Percentiles rank a stretch among this genome's conserved stretches.
phyloP scores from a whole-genome alignment of 768 basidiomycete genomes.

The Termitomyces eurrhizus region DNA sequence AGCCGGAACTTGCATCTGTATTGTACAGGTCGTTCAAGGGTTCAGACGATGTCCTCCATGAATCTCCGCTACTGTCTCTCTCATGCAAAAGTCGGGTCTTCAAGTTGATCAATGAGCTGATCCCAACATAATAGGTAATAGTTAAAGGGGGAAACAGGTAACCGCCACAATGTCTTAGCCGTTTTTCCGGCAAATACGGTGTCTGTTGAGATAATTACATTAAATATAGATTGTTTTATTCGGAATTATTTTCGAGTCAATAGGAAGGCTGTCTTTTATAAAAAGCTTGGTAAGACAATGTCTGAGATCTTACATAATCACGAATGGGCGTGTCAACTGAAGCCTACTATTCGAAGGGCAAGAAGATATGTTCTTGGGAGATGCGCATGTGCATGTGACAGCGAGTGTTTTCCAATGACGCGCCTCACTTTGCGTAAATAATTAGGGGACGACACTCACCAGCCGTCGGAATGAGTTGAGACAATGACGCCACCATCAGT shows the following conservation, averaged over 20 bases:
- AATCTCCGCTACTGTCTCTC: neutral
- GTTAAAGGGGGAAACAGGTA: neutral
- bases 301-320: neutral
- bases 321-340: neutral
- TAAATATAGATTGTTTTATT: neutral
- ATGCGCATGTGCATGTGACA: neutral
- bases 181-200: no score
- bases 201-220: neutral
- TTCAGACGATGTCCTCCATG: neutral
- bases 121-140: neutral
- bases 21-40: neutral
- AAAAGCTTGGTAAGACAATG: slow-evolving; percentile 1
- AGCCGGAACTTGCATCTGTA: neutral
- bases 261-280: neutral
- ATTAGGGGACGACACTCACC: neutral
- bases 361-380: neutral
- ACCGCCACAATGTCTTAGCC: no score
- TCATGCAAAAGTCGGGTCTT: neutral
- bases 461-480: slow-evolving; percentile 2
- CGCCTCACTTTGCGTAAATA: neutral
- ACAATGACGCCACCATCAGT: slow-evolving; percentile 10
- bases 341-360: neutral
- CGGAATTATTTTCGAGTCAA: neutral
- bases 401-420: neutral
- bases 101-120: neutral